A percentile compares a stretch with the other conserved stretches of the same genome.
Evolutionary conservation across 345 rosid species (phyloP).

Genomic region (Alliaria petiolata): DNA sequence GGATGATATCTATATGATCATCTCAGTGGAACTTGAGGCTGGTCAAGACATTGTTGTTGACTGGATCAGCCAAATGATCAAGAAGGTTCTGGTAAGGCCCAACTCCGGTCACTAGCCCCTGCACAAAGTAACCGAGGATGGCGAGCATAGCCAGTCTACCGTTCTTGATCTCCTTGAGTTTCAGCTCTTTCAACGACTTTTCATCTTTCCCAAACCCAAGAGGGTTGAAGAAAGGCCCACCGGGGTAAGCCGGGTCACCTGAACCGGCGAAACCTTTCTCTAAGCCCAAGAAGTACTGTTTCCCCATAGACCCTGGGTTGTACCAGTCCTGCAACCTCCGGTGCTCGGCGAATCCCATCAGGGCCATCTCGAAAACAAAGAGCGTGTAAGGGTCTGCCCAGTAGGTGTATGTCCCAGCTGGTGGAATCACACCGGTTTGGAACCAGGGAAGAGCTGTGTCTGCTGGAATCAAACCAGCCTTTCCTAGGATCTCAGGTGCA

Average conservation of each 20-base stretch:
- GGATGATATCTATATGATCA: neutral
- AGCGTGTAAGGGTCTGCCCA: slow-evolving; percentile 96
- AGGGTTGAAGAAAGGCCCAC: slow-evolving; percentile 94
- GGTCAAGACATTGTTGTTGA: slow-evolving; percentile 90
- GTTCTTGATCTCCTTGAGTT: slow-evolving; percentile 94
- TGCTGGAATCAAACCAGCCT: slow-evolving; percentile 71
- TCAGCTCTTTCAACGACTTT: slow-evolving; percentile 82
- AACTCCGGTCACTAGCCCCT: slow-evolving; percentile 79
- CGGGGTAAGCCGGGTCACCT: slow-evolving; percentile 83
- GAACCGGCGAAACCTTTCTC: slow-evolving; percentile 88
- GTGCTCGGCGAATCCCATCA: slow-evolving; percentile 99
- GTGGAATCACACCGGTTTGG: slow-evolving; percentile 93
- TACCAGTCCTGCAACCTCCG: slow-evolving; percentile 89
- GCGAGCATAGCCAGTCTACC: slow-evolving; percentile 95
- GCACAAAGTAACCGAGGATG: slow-evolving; percentile 71
- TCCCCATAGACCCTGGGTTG: slow-evolving; percentile 89
- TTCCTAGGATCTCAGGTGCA: slow-evolving; percentile 88
- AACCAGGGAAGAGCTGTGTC: slow-evolving; percentile 98
- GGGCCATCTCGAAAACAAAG: slow-evolving; percentile 88
- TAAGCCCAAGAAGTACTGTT: slow-evolving; percentile 84
- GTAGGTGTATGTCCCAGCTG: slow-evolving; percentile 88
- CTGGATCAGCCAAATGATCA: slow-evolving; percentile 95
- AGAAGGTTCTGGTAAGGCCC: slow-evolving; percentile 96
- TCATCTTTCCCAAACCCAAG: slow-evolving; percentile 89
- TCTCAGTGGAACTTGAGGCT: slow-evolving; percentile 88